phyloP scores from a whole-genome alignment of 2,329 filamentous ascomycete genomes.

The Rhynchosporium secalis region DNA sequence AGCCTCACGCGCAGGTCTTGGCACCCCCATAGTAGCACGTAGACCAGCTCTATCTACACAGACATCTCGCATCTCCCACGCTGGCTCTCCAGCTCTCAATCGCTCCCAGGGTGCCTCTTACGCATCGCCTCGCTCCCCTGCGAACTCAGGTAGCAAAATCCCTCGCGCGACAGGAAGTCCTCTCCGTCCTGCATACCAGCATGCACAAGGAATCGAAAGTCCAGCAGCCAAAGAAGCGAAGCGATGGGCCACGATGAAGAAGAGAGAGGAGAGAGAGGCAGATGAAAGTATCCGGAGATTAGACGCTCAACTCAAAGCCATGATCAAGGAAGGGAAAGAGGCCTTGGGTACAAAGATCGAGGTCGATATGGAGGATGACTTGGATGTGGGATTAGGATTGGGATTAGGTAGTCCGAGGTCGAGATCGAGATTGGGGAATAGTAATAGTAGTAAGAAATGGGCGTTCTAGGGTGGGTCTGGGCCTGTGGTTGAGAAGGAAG shows the following conservation, averaged over 20 bases:
- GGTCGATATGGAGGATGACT: constrained; percentile 35
- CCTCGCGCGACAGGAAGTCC: constrained; percentile 26
- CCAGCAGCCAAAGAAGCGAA: constrained; percentile 64
- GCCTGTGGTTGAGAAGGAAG: not conserved
- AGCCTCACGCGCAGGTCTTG: constrained; percentile 34
- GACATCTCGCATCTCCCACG: constrained; percentile 47
- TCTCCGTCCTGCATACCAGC: not conserved
- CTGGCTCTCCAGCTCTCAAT: constrained; percentile 47
- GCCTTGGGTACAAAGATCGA: constrained; percentile 69
- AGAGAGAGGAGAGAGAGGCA: constrained; percentile 72
- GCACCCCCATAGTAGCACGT: constrained; percentile 14
- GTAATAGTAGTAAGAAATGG: constrained; percentile 13
- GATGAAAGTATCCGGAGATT: constrained; percentile 79
- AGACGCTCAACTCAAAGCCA: constrained; percentile 75
- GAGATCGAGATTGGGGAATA: too few relatives aligned
- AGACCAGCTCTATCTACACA: constrained; percentile 29
- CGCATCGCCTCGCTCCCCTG: constrained; percentile 50
- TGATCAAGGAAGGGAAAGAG: constrained; percentile 87
- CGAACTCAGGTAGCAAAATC: constrained; percentile 28
- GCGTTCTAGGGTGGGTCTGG: constrained; percentile 3
- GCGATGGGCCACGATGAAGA: constrained; percentile 68
- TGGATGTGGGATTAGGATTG: constrained; percentile 2
- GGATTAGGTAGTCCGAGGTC: not conserved
- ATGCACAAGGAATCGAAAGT: constrained; percentile 28
- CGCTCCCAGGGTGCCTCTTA: constrained; percentile 53